Base-by-base conservation (phyloP, 2,329 filamentous ascomycete genomes). In the Trichocomaceae sp. region DNA sequence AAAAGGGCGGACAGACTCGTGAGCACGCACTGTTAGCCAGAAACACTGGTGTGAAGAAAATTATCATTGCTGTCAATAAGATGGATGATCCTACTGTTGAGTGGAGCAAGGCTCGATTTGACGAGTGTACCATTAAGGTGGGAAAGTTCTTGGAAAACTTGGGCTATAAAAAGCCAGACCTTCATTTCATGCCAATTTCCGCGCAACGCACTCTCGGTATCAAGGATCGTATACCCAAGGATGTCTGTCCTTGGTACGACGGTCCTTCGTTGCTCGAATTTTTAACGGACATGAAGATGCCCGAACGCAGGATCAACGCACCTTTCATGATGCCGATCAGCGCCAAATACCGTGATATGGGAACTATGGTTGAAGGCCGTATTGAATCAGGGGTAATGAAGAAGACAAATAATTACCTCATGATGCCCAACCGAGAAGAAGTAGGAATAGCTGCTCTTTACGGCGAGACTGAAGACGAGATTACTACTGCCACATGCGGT, bases 281-380 rank as follows among this genome's bases (percentile, higher is more conserved):
- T 73, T 83, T 99, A n/a, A 92, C 96, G 70, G 79, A 83, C 68
- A 96, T 97, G 89, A 84, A 87, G 66, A 84, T 92, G 12, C 82
- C 96, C 39, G 92, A 99, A 72, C 89, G 93, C 64, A 99, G 97
- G 79, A 75, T 96, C 64, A 96, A 96, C 64, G 93, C 93, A 1
- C 92, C 93, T 9, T 97, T 99, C 80, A 97, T 99, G 93, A 96
- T 99, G 91, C 88, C 93, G 8, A 81, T 99, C 61, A 88, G 88
- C 60, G 90, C 89, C 73, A 99, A 99, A 76, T 99, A 97, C 78
- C 84, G 88, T 64, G 95, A 99, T 70, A 86, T 99, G 81, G 93
- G 93, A 65, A 99, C 93, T 59, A 90, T 99, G 82, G 83, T 96
- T 42, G 95, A 99, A 76, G 93, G 93, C 62, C 96, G 96, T 80